phyloP scores from a whole-genome alignment of 2,329 filamentous ascomycete genomes.

The Aspergillus melleus region DNA sequence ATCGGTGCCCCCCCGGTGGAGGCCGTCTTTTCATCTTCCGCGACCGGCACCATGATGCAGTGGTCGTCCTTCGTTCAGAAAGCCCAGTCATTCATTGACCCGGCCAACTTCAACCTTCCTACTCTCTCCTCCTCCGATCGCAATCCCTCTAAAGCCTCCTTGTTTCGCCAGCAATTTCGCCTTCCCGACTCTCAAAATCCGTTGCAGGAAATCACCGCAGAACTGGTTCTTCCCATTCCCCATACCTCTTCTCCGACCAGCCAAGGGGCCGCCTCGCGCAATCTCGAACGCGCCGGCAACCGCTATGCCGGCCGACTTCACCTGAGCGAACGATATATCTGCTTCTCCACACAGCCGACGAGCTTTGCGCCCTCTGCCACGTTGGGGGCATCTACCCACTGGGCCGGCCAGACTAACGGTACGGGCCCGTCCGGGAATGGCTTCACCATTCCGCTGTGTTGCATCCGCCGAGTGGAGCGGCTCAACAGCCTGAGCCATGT shows the following conservation, averaged over 20 bases:
- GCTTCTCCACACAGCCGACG: constrained; percentile 90
- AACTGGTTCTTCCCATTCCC: constrained; percentile 80
- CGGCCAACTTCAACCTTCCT: constrained; percentile 73
- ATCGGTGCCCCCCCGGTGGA: constrained; percentile 1
- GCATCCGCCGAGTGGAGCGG: constrained; percentile 86
- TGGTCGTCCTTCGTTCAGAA: constrained; percentile 86
- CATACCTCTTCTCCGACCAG: constrained; percentile 55
- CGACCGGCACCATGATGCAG: constrained; percentile 54
- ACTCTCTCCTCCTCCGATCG: constrained; percentile 72
- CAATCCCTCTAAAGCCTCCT: constrained; percentile 83
- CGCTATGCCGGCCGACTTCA: constrained; percentile 92
- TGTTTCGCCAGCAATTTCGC: constrained; percentile 96
- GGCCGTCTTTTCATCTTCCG: background rate
- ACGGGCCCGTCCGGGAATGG: constrained; percentile 92
- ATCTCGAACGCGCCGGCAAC: constrained; percentile 65
- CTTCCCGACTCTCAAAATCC: constrained; percentile 90
- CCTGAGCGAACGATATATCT: constrained; percentile 90
- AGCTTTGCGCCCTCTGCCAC: constrained; percentile 82
- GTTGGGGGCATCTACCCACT: constrained; percentile 74
- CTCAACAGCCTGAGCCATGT: constrained; percentile 87
- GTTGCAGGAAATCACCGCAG: constrained; percentile 92
- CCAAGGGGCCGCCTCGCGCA: constrained; percentile 62
- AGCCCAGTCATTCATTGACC: constrained; percentile 92
- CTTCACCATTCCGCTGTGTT: constrained; percentile 89
- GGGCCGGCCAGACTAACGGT: constrained; percentile 90